phyloP scores from a whole-genome alignment of 441 rosid species.

The Adansonia gregorii region DNA sequence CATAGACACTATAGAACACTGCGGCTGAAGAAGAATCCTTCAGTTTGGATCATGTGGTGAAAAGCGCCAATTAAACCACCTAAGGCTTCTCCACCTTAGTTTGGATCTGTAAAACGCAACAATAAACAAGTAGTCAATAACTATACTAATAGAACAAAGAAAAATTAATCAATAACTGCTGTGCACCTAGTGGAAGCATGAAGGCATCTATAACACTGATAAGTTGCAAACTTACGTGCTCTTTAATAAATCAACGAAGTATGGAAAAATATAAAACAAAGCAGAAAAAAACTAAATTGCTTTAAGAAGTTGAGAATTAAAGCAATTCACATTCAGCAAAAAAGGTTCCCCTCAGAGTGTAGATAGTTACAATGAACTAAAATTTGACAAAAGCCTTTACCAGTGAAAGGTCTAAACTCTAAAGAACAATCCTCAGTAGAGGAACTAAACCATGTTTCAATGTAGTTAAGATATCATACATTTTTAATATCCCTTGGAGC shows the following conservation, averaged over 20 bases:
- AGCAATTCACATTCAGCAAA: background rate
- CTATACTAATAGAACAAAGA: background rate
- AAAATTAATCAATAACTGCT: background rate
- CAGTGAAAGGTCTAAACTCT: conserved; percentile 5
- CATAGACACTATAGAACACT: conserved; percentile 78
- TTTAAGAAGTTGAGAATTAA: background rate
- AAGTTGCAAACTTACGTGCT: background rate
- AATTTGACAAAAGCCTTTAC: conserved; percentile 7
- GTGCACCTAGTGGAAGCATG: background rate
- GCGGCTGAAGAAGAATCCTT: conserved; percentile 83
- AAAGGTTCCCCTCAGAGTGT: background rate
- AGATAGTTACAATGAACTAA: background rate
- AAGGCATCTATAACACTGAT: too few species aligned
- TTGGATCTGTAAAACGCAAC: conserved; percentile 52
- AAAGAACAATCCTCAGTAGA: background rate
- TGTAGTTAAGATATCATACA: background rate
- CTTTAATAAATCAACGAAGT: background rate
- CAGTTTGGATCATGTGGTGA: conserved; percentile 60
- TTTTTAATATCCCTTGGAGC: background rate
- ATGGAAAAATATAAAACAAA: background rate
- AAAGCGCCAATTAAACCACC: conserved; percentile 79
- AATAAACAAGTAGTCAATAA: conserved; percentile 1
- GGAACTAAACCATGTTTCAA: background rate
- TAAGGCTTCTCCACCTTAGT: conserved; percentile 81
- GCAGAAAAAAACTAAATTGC: background rate